Evolutionary conservation across 1,284 basidiomycete genomes (phyloP), one percentile per base, ranked within the genome.

Genomic region (Wolfiporia cocos): DNA sequence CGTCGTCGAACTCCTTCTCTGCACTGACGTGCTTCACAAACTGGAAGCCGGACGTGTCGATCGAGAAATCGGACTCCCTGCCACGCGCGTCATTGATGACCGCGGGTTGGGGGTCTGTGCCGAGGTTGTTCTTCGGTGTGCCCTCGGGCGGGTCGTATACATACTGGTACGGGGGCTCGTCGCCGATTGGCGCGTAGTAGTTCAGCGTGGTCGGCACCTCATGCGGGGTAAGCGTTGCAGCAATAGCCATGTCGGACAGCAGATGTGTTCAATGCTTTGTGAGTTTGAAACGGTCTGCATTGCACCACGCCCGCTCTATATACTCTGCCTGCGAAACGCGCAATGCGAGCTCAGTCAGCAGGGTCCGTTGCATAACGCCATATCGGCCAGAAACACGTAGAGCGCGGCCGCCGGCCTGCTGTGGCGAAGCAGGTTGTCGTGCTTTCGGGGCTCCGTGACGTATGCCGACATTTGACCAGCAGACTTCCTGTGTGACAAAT

Each of bases 1-100:
- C 69, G 40, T 73, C 61, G 21, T 54, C 49, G 53, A 73, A 72
- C 12, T 67, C 61, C 48, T 66, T 68, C 59, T 70, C 69, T 38
- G 48, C 48, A 41, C 59, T 65, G 35, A 52, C 53, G 41, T 58
- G 45, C 21, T 56, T 59, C 31, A 67, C 43, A 45, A 64, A 66
- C 47, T 66, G 63, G 57, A 73, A 73, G 12, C 72, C 71, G 37
- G 59, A 66, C 46, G 59, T 52, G 48, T 73, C 68, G 38, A 70
- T 62, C 9, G 59, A 55, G 24, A 66, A 55, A 1, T 54, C 52
- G n/a, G 60, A 45, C 31, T 57, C 61, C 32, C 58, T 54, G n/a
- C 62, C 66, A 17, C 67, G 64, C 5, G 49, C 59, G 36, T 63
- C 58, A 43, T 55, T 54, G 28, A 63, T 49, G 24, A 54, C 49